Conservation (phyloP, 768 basidiomycete species). For the Lentinula guzmanii region DNA sequence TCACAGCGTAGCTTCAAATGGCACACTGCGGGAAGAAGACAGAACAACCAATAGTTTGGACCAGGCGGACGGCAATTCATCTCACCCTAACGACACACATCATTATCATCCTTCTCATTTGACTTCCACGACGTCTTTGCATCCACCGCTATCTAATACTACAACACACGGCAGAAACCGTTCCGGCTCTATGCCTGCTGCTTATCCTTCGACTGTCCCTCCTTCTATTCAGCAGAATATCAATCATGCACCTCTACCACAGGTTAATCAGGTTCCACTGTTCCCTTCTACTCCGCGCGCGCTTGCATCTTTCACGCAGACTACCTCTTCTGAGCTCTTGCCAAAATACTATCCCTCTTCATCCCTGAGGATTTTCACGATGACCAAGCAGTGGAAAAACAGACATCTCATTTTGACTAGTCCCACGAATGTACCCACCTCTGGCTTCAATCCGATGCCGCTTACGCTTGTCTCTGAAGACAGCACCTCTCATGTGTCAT, state of each 20-base stretch:
- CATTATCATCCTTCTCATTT: slow-evolving; percentile 14
- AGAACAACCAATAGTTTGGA: neutral
- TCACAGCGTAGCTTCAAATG: neutral
- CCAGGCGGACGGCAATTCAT: neutral
- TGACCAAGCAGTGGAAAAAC: slow-evolving; percentile 68
- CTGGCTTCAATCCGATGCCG: slow-evolving; percentile 11
- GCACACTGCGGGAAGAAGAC: neutral
- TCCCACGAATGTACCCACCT: slow-evolving; percentile 16
- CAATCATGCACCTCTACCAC: slow-evolving; percentile 26
- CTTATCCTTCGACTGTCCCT: slow-evolving; percentile 9
- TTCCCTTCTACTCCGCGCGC: slow-evolving; percentile 57
- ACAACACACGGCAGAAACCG: slow-evolving; percentile 23
- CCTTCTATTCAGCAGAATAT: neutral
- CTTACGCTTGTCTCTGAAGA: neutral
- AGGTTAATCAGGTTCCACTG: slow-evolving; percentile 37
- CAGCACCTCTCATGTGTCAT: slow-evolving; percentile 15
- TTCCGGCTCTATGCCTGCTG: slow-evolving; percentile 26
- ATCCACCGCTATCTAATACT: neutral
- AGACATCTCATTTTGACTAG: slow-evolving; percentile 58
- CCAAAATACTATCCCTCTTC: slow-evolving; percentile 65
- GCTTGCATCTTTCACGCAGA: slow-evolving; percentile 46
- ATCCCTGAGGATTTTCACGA: slow-evolving; percentile 65
- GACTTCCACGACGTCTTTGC: slow-evolving; percentile 25
- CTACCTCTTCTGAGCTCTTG: slow-evolving; percentile 36
- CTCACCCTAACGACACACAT: neutral